A percentile compares a stretch with the other conserved stretches of the same genome.
phyloP scores from a whole-genome alignment of 495 filamentous ascomycete species.

The Penicillium coffeae region DNA sequence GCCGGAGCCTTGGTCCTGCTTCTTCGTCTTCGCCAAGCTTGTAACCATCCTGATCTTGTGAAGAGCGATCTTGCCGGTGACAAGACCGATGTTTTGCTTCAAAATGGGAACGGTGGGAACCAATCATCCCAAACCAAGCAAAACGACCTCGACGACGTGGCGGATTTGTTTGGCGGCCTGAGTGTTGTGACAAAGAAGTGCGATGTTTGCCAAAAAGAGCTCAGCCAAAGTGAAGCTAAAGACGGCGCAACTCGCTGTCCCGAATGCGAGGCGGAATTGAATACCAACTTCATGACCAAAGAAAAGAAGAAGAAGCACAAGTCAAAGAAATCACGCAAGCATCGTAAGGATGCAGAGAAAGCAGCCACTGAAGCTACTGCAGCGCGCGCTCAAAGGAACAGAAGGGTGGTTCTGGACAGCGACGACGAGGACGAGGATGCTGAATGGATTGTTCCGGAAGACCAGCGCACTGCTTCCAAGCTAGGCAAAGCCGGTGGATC shows the following conservation, averaged over 20 bases:
- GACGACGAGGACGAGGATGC: slow-evolving; percentile 68
- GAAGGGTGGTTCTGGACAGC: slow-evolving; percentile 56
- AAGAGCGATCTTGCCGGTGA: slow-evolving; percentile 81
- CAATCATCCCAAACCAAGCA: slow-evolving; percentile 46
- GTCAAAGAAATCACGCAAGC: slow-evolving; percentile 36
- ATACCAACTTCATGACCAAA: slow-evolving; percentile 34
- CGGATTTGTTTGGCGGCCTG: slow-evolving; percentile 78
- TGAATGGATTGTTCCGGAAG: slow-evolving; percentile 70
- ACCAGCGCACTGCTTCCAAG: slow-evolving; percentile 49
- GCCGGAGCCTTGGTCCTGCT: slow-evolving; percentile 83
- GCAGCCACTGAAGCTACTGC: slow-evolving; percentile 21
- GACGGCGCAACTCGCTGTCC: slow-evolving; percentile 62
- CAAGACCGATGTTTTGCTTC: slow-evolving; percentile 67
- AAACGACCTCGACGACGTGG: slow-evolving; percentile 73
- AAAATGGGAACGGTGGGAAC: slow-evolving; percentile 47
- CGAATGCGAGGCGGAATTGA: slow-evolving; percentile 69
- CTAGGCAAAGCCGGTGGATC: slow-evolving; percentile 76
- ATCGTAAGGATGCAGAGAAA: slow-evolving; percentile 23
- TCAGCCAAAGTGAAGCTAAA: slow-evolving; percentile 55
- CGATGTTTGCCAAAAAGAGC: slow-evolving; percentile 76
- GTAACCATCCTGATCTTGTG: slow-evolving; percentile 87
- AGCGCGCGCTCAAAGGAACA: slow-evolving; percentile 47
- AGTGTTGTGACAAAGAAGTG: slow-evolving; percentile 79
- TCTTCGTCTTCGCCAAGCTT: slow-evolving; percentile 83
- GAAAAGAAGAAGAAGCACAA: slow-evolving; percentile 44